Evolutionary conservation across 169 alveolate genomes (phyloP).

Genomic region (Babesia sp.): DNA sequence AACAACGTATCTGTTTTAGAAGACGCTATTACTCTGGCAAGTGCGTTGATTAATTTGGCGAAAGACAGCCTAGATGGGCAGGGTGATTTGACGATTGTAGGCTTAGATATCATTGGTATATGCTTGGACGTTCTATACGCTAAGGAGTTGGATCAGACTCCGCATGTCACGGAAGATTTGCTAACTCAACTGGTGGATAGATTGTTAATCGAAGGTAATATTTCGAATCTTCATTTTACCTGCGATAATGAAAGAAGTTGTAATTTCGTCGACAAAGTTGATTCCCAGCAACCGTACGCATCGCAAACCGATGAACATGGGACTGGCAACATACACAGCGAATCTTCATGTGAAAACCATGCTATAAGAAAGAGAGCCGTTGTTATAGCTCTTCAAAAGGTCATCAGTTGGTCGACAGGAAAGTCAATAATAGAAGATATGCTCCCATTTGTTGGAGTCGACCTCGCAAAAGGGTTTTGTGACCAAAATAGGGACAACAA

Average conservation of each 20-base stretch:
- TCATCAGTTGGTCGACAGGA: conserved; percentile 15
- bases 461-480: conserved; percentile 7
- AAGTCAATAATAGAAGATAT: background rate
- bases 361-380: background rate
- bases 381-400: background rate
- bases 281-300: background rate
- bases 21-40: background rate
- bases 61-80: background rate
- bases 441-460: conserved; percentile 4
- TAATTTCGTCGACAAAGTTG: background rate
- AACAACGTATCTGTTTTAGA: background rate
- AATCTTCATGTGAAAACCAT: background rate
- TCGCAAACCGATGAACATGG: background rate
- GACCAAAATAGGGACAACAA: background rate
- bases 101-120: background rate
- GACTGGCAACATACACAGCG: background rate
- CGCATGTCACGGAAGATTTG: background rate
- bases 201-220: background rate
- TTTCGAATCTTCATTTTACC: background rate
- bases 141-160: background rate
- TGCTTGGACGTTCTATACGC: background rate
- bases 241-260: background rate
- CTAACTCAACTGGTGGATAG: background rate
- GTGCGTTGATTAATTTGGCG: background rate
- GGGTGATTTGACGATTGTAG: background rate